Evolutionary conservation across 139 green algal genomes (phyloP).

Genomic region (Picochlorum sp.): DNA sequence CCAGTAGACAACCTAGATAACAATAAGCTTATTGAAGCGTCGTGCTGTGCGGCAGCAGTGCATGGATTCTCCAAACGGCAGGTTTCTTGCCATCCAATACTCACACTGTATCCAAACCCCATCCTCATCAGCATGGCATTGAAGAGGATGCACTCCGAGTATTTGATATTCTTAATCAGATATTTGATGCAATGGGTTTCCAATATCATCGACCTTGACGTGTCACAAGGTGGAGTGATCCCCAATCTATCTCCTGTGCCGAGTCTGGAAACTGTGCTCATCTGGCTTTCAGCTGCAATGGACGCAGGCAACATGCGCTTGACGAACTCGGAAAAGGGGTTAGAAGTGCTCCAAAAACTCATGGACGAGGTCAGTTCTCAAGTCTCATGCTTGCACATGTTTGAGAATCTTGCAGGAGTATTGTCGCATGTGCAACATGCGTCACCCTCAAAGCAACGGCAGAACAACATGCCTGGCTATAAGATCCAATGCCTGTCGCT

Average conservation of each 20-base stretch:
- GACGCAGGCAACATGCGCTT: conserved; percentile 13
- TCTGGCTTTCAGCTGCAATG: conserved; percentile 5
- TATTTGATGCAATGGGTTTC: conserved; percentile 16
- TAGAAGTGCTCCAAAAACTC: no score
- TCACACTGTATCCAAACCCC: background rate
- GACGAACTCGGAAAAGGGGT: background rate
- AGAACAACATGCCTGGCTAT: no score
- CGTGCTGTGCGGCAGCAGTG: conserved; percentile 1
- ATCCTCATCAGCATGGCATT: conserved; percentile 9
- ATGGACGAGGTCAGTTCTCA: no score
- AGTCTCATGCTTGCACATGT: no score
- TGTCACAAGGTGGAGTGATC: background rate
- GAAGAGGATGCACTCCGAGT: background rate
- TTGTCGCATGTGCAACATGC: conserved; percentile 10
- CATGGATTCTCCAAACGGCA: conserved; percentile 6
- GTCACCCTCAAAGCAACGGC: no score
- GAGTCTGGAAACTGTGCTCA: background rate
- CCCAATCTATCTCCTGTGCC: conserved; percentile 1
- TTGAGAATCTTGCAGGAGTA: no score
- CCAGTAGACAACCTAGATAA: background rate
- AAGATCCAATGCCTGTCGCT: no score
- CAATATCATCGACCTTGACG: conserved; percentile 12
- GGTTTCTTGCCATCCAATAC: conserved; percentile 16
- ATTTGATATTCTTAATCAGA: conserved; percentile 16
- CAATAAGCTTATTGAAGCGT: background rate